Base-by-base conservation (phyloP, 2,329 filamentous ascomycete species). In the Fusarium siculi region DNA sequence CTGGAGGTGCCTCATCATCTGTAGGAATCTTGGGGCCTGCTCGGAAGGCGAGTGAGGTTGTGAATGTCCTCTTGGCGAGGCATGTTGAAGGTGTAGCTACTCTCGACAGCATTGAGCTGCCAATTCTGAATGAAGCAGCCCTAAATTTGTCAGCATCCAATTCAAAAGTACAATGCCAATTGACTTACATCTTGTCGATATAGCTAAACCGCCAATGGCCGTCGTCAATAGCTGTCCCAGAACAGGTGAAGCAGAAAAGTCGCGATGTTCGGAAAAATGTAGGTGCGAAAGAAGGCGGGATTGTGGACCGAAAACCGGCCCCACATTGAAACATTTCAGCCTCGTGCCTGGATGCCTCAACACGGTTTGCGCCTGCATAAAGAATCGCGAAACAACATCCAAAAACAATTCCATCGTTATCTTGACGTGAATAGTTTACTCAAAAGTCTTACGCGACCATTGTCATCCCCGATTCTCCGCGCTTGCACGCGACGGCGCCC, bases 51-150 rank as follows among this genome's bases (percentile, higher is more conserved):
- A 80, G 63, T 9, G 79, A 79, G 52, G 80, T 80, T n/a, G 81
- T 80, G 66, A 82, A 81, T 16, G 79, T 64, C 52, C 80, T 79
- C 12, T 68, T 72, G 30, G 67, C 67, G 63, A 63, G 67, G 40
- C 40, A 68, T 64, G 60, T 54, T 37, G 77, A 75, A 40, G 76
- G 73, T 49, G 68, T 55, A 39, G 74, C 74, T 66, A 77, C 63
- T 71, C 79, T 77, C 30, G 76, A 77, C 73, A 82, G 77, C 79
- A 80, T 68, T 50, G 76, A 64, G 78, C 77, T 75, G 78, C 79
- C 76, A 59, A 76, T 56, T 77, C 77, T 78, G 25, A 72, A 61
- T 3, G 77, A 53, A 23, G 72, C 55, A 56, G 79, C 74, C 80
- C 81, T 81, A 2, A 11, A 18, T 9, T 10, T 28, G n/a, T 79